Evolutionary conservation across 805 yeast species (phyloP).

Genomic region (Monosporozyma servazzii): DNA sequence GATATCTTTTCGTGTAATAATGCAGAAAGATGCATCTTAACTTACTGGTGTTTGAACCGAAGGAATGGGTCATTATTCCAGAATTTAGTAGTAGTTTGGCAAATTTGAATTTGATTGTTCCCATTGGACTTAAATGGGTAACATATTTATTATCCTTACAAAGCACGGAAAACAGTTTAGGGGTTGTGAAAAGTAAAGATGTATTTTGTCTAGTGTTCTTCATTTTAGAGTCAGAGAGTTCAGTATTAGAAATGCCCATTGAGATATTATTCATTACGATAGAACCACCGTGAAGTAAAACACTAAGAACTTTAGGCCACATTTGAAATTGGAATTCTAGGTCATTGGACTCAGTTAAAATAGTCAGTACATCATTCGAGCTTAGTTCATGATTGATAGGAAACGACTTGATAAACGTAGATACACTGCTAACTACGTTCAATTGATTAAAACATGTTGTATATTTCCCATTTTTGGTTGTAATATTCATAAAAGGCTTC

Average conservation of each 20-base stretch:
- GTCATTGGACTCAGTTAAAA: conserved; percentile 14
- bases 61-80: conserved; percentile 36
- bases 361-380: conserved; percentile 24
- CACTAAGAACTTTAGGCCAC: conserved; percentile 33
- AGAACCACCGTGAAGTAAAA: conserved; percentile 30
- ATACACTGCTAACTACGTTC: conserved; percentile 44
- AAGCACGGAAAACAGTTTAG: neutral
- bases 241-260: neutral
- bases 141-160: neutral
- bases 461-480: conserved; percentile 17
- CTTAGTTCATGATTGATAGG: conserved; percentile 33
- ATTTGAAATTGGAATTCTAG: conserved; percentile 31
- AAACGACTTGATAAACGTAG: conserved; percentile 36
- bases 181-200: conserved; percentile 1
- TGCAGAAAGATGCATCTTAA: conserved; percentile 38
- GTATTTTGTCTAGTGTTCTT: neutral
- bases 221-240: neutral
- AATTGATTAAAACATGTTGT: conserved; percentile 39
- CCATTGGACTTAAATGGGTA: conserved; percentile 4
- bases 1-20: conserved; percentile 18
- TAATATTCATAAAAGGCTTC: conserved; percentile 27
- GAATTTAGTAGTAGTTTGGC: conserved; percentile 37
- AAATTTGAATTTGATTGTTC: conserved; percentile 27
- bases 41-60: conserved; percentile 1
- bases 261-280: conserved; percentile 1